Evolutionary conservation across 1,139 yeast genomes (phyloP), one percentile per base, ranked within the genome.

Genomic region (Arxiozyma telluris): DNA sequence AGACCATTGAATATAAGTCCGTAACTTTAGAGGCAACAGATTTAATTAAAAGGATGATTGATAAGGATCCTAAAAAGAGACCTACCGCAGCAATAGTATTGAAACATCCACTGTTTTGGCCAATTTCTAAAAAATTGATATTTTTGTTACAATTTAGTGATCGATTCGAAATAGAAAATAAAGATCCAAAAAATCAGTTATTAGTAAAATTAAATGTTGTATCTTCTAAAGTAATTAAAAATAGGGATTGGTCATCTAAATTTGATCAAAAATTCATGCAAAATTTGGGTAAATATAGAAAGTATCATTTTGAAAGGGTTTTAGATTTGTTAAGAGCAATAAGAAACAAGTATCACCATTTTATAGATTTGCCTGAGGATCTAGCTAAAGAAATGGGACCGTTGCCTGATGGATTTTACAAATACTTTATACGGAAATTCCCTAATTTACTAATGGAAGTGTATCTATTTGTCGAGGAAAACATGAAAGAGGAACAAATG

Each of bases 301-400:
- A 89, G 69, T 94, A 93, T 67, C 85, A 85, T 59, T 80, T 86
- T 0, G 83, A 80, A 55, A 86, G 83, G 59, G 71, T 93, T 50
- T 81, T 89, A 82, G 98, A 94, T 68, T 73, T 93, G 54, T 72
- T 93, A 54, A 76, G 99, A 58, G 97, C 97, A 0, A 73, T 93
- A 62, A 77, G 99, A 61, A 93, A 93, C 73, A 93, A 93, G 68
- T 83, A 87, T 66, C 96, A 89, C 68, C 99, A 93, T 69, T 93
- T 80, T 69, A 89, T 89, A 70, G 98, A 94, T 65, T 73, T 91
- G 69, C 96, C 97, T 1, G 76, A 73, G 6, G 76, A 73, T 22
- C 73, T 91, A 71, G 79, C 73, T 38, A 69, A 62, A 59, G 70
- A 80, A 54, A 86, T 93, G 82, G 84, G 88, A 23, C 86, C 94